Percentiles rank a stretch among this genome's conserved stretches.
These are phyloP conservation scores for Mycena citricolor DNA, from an alignment of 1,284 basidiomycete species.

Conservation along the genomic window DNA sequence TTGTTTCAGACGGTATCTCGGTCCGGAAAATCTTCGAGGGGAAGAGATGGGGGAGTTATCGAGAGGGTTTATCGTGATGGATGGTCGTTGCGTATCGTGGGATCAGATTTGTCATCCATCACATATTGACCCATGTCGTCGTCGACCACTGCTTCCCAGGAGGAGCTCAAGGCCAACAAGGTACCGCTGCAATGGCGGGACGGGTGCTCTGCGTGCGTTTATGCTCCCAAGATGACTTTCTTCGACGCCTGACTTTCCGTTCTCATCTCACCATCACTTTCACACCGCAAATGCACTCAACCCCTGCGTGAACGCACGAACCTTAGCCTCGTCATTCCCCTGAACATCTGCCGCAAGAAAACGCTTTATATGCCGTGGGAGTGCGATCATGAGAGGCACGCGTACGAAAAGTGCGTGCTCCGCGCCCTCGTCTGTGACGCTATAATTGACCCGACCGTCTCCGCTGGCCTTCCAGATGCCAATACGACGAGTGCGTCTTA, in stretches of 20 bases:
- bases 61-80: too few species aligned
- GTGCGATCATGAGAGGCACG: slow-evolving; percentile 45
- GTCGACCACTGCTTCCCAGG: slow-evolving; percentile 78
- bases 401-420: slow-evolving; percentile 45
- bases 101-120: too few species aligned
- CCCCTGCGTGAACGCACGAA: slow-evolving; percentile 6
- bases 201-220: slow-evolving; percentile 85
- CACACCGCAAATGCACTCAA: background rate
- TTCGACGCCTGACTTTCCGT: background rate
- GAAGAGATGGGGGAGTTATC: too few species aligned
- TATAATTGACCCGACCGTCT: background rate
- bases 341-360: slow-evolving; percentile 72
- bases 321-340: slow-evolving; percentile 85
- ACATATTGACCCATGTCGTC: too few species aligned
- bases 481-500: slow-evolving; percentile 91
- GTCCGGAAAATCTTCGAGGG: too few species aligned
- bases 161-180: slow-evolving; percentile 74
- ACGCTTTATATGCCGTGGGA: slow-evolving; percentile 43
- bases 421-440: background rate
- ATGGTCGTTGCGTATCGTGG: too few species aligned
- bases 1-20: too few species aligned
- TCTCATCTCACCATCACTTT: slow-evolving; percentile 2
- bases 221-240: background rate
- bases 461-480: slow-evolving; percentile 55
- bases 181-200: slow-evolving; percentile 88